Percentiles rank a stretch among this genome's conserved stretches.
These are phyloP conservation scores for Quercus aquifolioides DNA, from an alignment of 306 rosid genomes.

Conservation along the genomic window DNA sequence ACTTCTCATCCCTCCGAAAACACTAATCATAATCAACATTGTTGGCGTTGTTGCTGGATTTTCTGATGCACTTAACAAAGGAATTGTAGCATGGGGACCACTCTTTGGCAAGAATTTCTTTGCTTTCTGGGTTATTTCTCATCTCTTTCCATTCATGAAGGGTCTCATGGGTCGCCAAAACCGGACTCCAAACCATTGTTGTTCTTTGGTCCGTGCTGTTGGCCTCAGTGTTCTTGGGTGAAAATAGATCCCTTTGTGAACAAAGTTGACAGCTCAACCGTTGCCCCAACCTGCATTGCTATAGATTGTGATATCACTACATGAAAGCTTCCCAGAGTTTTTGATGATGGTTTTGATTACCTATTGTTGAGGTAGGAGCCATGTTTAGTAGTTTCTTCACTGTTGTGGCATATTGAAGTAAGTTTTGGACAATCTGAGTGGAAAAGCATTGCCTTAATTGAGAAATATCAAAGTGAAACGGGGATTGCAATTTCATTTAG, in stretches of 20 bases:
- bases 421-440: constrained; percentile 11
- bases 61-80: constrained; percentile 88
- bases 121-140: constrained; percentile 89
- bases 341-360: constrained; percentile 13
- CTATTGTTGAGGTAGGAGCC: background rate
- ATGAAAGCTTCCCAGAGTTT: constrained; percentile 10
- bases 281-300: constrained; percentile 59
- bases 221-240: constrained; percentile 97
- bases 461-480: constrained; percentile 19
- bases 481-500: too few relatives aligned
- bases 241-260: constrained; percentile 80
- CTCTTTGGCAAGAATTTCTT: constrained; percentile 91
- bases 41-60: constrained; percentile 97
- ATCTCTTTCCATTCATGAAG: constrained; percentile 94
- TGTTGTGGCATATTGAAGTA: constrained; percentile 14
- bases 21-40: constrained; percentile 72
- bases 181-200: constrained; percentile 89
- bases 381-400: constrained; percentile 11
- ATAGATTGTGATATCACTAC: constrained; percentile 66
- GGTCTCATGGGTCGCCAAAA: constrained; percentile 99
- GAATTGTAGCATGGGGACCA: constrained; percentile 96
- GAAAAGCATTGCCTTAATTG: background rate
- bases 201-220: constrained; percentile 88
- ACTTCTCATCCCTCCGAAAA: constrained; percentile 83
- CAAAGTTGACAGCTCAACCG: constrained; percentile 52